Evolutionary conservation across 208 protist species (phyloP), one percentile per base, ranked within the genome.

Genomic region (Trypanosoma caninum): DNA sequence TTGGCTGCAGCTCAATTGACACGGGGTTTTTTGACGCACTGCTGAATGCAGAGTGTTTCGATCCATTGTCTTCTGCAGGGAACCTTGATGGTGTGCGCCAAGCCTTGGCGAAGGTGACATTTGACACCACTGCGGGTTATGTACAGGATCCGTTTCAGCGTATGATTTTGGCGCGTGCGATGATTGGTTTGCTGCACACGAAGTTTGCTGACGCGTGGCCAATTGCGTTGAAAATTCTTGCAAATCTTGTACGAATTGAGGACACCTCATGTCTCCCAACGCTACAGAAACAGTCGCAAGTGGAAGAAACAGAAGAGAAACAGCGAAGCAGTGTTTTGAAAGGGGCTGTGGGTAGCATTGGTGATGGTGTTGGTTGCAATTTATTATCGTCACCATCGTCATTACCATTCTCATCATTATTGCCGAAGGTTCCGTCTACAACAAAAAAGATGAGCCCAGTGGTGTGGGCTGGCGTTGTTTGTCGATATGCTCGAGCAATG

Each of bases 121-220:
- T 84, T 63, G 76, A 74, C 25, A 79, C 78, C 11, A 77, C 80
- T 25, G 63, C 80, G 9, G 78, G 78, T 0, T 66, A 45, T n/a
- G 54, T 95, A 38, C 54, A 48, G n/a, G 56, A 83, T 55, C 69
- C 78, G 16, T 68, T 90, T 1, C 47, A 76, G 56, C 78, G 81
- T 45, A 41, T 81, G 6, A 75, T 95, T 45, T 71, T 95, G 13
- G 80, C 78, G 11, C 72, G 73, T 34, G 76, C 82, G 14, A 89
- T 89, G 79, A 69, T 95, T 9, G 89, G 89, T 7, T 64, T 95
- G 7, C 72, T 93, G 30, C 83, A 95, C 70, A 51, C 88, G 8
- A 87, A 88, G 62, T 95, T 85, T 64, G 64, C 89, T 13, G 82
- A 70, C 11, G 85, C 80, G 18, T 93, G 85, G 85, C 60, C 69